Conservation (phyloP, 805 yeast species). For the Yarrowia hollandica region DNA sequence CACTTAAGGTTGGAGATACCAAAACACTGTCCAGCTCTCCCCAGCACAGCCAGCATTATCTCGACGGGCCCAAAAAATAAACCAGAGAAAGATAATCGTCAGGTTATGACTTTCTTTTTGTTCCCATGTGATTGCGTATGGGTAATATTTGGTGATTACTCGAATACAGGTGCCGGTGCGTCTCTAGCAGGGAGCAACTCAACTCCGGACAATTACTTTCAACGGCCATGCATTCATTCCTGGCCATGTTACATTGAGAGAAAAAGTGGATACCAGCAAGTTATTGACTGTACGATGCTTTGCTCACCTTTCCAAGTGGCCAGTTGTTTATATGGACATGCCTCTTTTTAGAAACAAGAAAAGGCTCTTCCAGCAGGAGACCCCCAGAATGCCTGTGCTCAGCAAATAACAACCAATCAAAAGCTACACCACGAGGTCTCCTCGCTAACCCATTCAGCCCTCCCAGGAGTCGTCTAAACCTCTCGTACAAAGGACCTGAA, state of each 20-base stretch:
- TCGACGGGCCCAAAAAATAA: no score
- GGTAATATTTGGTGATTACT: no score
- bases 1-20: not conserved
- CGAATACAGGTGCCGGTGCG: no score
- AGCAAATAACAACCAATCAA: not conserved
- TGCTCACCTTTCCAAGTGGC: no score
- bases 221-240: not conserved
- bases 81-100: not conserved
- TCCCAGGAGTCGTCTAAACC: no score
- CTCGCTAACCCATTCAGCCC: no score
- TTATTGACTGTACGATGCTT: not conserved
- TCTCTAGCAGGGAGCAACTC: no score
- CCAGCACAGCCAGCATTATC: not conserved
- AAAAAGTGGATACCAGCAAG: not conserved
- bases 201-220: not conserved
- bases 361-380: no score
- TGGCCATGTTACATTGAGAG: not conserved
- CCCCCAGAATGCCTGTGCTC: no score
- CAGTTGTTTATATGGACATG: no score
- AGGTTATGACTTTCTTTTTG: constrained; percentile 8
- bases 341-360: no score
- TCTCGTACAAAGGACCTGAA: not conserved
- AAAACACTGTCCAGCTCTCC: not conserved
- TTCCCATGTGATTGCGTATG: not conserved
- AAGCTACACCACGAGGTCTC: no score